phyloP scores from a whole-genome alignment of 352 stramenopile genomes.

The Phytophthora meadii region DNA sequence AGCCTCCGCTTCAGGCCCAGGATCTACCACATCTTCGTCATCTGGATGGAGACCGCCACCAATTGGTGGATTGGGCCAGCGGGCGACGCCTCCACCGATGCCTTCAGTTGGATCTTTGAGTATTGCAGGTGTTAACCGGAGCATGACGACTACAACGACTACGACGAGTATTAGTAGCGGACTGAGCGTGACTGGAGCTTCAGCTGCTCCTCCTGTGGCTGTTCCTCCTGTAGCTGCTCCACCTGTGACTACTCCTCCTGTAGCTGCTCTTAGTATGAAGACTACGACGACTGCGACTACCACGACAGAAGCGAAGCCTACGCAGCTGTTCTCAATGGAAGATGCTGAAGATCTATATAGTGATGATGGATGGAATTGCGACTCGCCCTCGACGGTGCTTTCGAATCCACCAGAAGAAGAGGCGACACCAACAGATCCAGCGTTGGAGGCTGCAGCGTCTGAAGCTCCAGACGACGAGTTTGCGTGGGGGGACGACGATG shows the following conservation, averaged over 20 bases:
- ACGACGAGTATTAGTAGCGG: slow-evolving; percentile 4
- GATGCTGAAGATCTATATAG: slow-evolving; percentile 68
- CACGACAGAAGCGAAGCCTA: slow-evolving; percentile 27
- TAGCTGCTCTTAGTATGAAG: slow-evolving; percentile 2
- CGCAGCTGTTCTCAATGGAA: slow-evolving; percentile 82
- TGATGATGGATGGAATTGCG: slow-evolving; percentile 76
- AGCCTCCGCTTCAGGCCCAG: slow-evolving; percentile 18
- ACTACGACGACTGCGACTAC: neutral
- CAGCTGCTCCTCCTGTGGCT: neutral
- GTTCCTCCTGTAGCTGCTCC: neutral
- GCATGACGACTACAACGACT: slow-evolving; percentile 7
- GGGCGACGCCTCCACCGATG: slow-evolving; percentile 6
- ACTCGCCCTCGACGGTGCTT: slow-evolving; percentile 76
- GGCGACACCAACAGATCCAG: slow-evolving; percentile 4
- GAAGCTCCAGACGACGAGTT: slow-evolving; percentile 43
- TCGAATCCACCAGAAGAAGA: slow-evolving; percentile 45
- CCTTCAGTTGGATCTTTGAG: slow-evolving; percentile 18
- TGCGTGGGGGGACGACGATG: slow-evolving; percentile 56
- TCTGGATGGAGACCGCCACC: slow-evolving; percentile 28
- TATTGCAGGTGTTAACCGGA: slow-evolving; percentile 20
- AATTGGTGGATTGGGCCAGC: slow-evolving; percentile 32
- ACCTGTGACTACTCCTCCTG: neutral
- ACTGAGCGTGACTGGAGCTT: neutral
- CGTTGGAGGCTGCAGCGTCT: slow-evolving; percentile 1
- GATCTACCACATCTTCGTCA: slow-evolving; percentile 21